A percentile compares a stretch with the other conserved stretches of the same genome.
These are phyloP conservation scores for Decorospora gaudefroyi DNA, from an alignment of 2,329 filamentous ascomycete genomes.

Conservation along the genomic window DNA sequence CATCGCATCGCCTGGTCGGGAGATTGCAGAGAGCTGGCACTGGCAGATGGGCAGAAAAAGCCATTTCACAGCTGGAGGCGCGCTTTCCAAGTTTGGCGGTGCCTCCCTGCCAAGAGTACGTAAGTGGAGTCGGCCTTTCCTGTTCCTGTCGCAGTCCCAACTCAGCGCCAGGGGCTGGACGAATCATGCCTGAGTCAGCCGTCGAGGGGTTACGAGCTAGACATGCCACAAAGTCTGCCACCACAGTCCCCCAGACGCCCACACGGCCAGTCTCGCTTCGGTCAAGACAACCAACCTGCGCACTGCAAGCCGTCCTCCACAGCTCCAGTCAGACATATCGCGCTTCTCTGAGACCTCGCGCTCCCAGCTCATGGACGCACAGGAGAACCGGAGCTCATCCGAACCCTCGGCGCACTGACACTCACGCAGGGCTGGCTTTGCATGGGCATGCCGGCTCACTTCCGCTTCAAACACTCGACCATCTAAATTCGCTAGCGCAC, in stretches of 20 bases:
- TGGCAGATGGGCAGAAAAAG: constrained; percentile 15
- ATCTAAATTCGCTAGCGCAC: constrained; percentile 30
- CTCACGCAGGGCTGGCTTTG: constrained; percentile 22
- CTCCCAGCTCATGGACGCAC: too few species aligned
- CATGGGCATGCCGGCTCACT: constrained; percentile 28
- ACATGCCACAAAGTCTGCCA: constrained; percentile 14
- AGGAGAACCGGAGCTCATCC: constrained; percentile 13
- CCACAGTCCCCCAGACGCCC: too few species aligned
- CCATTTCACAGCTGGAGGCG: constrained; percentile 10
- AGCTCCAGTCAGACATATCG: too few species aligned
- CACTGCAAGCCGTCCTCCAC: too few species aligned
- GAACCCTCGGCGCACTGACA: constrained; percentile 11
- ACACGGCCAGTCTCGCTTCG: too few species aligned
- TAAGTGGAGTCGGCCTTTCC: constrained; percentile 28
- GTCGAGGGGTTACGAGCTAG: constrained; percentile 13
- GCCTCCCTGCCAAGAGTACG: constrained; percentile 43
- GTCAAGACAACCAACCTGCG: too few species aligned
- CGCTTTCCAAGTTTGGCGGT: too few species aligned
- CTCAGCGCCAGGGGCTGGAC: constrained; percentile 30
- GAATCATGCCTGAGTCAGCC: constrained; percentile 29
- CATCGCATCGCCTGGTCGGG: constrained; percentile 7
- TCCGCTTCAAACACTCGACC: constrained; percentile 25
- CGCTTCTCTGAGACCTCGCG: too few species aligned
- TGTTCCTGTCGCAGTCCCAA: constrained; percentile 34
- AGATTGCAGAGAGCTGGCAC: constrained; percentile 8